Percentiles rank a stretch among this genome's conserved stretches.
These are phyloP conservation scores for Lupinus albus DNA, from an alignment of 306 rosid genomes.

Conservation along the genomic window DNA sequence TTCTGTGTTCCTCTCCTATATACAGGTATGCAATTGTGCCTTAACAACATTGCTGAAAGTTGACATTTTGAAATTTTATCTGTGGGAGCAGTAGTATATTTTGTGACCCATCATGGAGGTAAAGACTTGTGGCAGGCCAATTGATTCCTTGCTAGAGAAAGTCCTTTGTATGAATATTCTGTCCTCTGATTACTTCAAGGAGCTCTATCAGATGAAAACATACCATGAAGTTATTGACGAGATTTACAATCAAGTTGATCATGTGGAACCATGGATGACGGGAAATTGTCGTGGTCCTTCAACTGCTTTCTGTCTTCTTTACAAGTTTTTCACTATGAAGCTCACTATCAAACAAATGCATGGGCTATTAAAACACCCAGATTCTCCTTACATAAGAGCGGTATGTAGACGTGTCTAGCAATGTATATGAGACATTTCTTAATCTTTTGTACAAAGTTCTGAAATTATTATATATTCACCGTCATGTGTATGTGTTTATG, in stretches of 20 bases:
- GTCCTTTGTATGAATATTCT: constrained; percentile 93
- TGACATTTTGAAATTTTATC: constrained; percentile 19
- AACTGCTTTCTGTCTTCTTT: constrained; percentile 86
- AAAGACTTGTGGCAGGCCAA: constrained; percentile 78
- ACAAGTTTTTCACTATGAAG: constrained; percentile 92
- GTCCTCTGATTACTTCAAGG: constrained; percentile 95
- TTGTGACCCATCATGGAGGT: constrained; percentile 67
- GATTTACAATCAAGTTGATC: constrained; percentile 96
- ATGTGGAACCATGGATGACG: constrained; percentile 98
- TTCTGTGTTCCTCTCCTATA: neutral
- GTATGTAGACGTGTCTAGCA: constrained; percentile 49
- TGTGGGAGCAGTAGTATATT: constrained; percentile 34
- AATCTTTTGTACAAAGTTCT: neutral
- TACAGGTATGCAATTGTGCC: constrained; percentile 43
- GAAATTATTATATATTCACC: constrained; percentile 14
- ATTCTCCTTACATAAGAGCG: constrained; percentile 97
- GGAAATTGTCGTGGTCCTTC: constrained; percentile 98
- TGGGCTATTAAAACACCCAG: constrained; percentile 77
- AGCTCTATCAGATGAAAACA: constrained; percentile 82
- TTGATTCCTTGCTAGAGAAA: constrained; percentile 90
- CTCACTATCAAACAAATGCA: constrained; percentile 97
- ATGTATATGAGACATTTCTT: constrained; percentile 5
- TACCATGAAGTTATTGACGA: constrained; percentile 94
- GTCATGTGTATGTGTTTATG: neutral
- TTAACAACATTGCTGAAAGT: constrained; percentile 15